phyloP scores from a whole-genome alignment of 179 eudicot genomes.

The Beta macrorhiza region DNA sequence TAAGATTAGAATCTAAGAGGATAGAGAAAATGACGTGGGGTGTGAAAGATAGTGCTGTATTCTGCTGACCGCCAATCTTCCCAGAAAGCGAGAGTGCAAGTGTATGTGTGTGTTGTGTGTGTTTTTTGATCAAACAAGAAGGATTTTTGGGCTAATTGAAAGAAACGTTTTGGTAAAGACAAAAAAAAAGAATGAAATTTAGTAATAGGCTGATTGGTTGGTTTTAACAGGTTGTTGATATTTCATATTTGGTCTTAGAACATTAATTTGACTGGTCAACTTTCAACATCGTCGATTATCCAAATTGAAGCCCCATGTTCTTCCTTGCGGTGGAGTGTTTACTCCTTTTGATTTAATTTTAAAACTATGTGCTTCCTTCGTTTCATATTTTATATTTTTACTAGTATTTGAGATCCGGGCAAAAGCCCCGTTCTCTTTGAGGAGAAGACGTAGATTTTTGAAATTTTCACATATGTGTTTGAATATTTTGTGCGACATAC shows the following conservation, averaged over 20 bases:
- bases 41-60: conserved; percentile 26
- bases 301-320: background rate
- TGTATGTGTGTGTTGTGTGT: background rate
- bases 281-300: conserved; percentile 17
- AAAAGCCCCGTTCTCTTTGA: too few relatives aligned
- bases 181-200: background rate
- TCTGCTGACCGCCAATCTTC: conserved; percentile 34
- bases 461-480: too few relatives aligned
- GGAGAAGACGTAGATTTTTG: too few relatives aligned
- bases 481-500: too few relatives aligned
- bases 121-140: background rate
- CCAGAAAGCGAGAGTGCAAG: conserved; percentile 14
- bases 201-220: conserved; percentile 3
- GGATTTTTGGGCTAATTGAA: background rate
- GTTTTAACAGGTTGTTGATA: conserved; percentile 16
- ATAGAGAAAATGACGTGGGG: conserved; percentile 27
- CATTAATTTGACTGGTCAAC: conserved; percentile 31
- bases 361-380: too few relatives aligned
- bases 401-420: too few relatives aligned
- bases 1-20: conserved; percentile 9
- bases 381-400: too few relatives aligned
- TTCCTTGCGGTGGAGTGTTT: background rate
- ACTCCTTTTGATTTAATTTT: too few relatives aligned
- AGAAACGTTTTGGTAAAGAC: background rate
- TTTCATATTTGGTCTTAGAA: conserved; percentile 18